These are phyloP conservation scores for Bryoglossum gracile DNA, from an alignment of 495 filamentous ascomycete species.

Conservation along the genomic window DNA sequence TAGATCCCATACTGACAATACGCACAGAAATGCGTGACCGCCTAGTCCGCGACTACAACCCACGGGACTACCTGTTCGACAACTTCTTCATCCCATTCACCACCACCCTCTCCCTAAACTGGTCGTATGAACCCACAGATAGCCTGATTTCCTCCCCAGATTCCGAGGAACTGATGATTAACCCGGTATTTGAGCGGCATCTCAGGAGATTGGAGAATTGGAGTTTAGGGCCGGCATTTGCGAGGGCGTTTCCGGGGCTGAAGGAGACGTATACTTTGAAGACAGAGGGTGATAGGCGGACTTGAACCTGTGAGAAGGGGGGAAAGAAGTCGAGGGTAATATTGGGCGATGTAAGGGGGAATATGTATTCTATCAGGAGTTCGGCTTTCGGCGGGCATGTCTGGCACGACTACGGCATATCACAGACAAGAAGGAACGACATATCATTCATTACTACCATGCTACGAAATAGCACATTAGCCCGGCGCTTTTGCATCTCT, in stretches of 20 bases:
- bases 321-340: no score
- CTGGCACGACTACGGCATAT: no score
- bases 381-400: no score
- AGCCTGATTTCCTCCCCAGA: conserved; percentile 49
- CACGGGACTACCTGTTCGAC: conserved; percentile 50
- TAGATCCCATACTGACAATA: no score
- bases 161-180: conserved; percentile 57
- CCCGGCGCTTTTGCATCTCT: no score
- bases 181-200: conserved; percentile 74
- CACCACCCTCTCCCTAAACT: conserved; percentile 62
- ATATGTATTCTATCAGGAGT: no score
- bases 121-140: conserved; percentile 65
- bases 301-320: no score
- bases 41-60: conserved; percentile 42
- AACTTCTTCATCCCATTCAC: conserved; percentile 77
- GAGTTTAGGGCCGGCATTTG: conserved; percentile 66
- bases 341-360: no score
- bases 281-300: conserved; percentile 16
- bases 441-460: no score
- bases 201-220: conserved; percentile 62
- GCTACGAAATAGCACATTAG: no score
- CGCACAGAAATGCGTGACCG: conserved; percentile 65
- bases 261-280: conserved; percentile 40
- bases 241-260: conserved; percentile 52
- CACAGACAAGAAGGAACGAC: no score